A percentile compares a stretch with the other conserved stretches of the same genome.
Conservation (phyloP, 1,284 basidiomycete species). For the Sporisorium graminicola region DNA sequence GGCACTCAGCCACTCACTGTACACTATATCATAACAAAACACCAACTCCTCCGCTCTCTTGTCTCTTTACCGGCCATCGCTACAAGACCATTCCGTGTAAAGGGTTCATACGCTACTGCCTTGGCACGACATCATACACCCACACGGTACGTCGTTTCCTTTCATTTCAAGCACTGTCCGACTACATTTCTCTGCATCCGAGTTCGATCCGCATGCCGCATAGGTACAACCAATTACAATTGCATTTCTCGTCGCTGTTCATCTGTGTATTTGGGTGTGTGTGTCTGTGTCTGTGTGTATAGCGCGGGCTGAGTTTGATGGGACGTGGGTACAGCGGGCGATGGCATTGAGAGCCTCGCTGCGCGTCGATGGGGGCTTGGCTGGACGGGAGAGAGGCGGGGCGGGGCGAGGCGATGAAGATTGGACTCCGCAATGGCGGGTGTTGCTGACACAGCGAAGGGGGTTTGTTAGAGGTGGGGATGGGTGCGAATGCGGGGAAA, state of each 20-base stretch:
- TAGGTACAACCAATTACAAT: constrained; percentile 11
- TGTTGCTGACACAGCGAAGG: background rate
- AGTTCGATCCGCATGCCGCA: constrained; percentile 33
- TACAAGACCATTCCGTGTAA: constrained; percentile 9
- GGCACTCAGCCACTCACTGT: constrained; percentile 22
- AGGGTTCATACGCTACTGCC: constrained; percentile 5
- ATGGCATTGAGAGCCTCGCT: too few relatives aligned
- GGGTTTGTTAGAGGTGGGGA: too few relatives aligned
- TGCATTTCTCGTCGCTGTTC: background rate
- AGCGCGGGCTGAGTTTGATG: background rate
- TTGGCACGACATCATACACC: constrained; percentile 12
- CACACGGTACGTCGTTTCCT: constrained; percentile 8
- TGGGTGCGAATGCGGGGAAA: background rate
- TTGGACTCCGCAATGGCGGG: background rate
- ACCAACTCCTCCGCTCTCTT: background rate
- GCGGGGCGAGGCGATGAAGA: background rate
- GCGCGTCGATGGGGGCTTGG: too few relatives aligned
- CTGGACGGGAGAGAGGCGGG: background rate
- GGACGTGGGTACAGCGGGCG: too few relatives aligned
- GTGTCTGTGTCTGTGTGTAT: background rate
- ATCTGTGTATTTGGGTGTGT: too few relatives aligned
- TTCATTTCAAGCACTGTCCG: constrained; percentile 21
- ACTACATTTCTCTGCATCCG: constrained; percentile 19
- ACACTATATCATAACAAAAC: constrained; percentile 20
- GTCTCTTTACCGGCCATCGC: background rate